A percentile compares a stretch with the other conserved stretches of the same genome.
Conservation (phyloP, 2,329 filamentous ascomycete genomes). For the Calonectria pauciramosa region DNA sequence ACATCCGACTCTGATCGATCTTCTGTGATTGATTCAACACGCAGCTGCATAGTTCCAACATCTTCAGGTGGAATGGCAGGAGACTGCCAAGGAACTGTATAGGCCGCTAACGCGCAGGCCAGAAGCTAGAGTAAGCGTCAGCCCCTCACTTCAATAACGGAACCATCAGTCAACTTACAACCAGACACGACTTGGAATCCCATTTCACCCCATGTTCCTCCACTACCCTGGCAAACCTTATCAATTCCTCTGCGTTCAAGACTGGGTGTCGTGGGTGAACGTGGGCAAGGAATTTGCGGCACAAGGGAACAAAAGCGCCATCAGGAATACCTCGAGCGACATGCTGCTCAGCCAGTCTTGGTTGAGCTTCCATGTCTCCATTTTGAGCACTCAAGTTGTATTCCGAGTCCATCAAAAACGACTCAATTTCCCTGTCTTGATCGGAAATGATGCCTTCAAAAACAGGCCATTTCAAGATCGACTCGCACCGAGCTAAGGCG, state of each 20-base stretch:
- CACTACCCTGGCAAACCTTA: slow-evolving; percentile 2
- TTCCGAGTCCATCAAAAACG: slow-evolving; percentile 27
- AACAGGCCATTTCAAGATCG: slow-evolving; percentile 25
- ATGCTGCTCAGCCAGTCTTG: not conserved
- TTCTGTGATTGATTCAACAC: slow-evolving; percentile 9
- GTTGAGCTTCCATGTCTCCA: not conserved
- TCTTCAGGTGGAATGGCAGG: not conserved
- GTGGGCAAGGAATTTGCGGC: slow-evolving; percentile 29
- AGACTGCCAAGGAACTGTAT: slow-evolving; percentile 15
- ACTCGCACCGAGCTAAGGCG: slow-evolving; percentile 23
- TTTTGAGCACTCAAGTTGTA: not conserved
- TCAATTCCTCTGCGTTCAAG: slow-evolving; percentile 23
- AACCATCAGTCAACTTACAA: not conserved
- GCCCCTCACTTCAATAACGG: not conserved
- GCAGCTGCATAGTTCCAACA: not conserved
- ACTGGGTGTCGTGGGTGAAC: slow-evolving; percentile 28
- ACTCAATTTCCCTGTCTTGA: slow-evolving; percentile 18
- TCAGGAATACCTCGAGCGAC: slow-evolving; percentile 18
- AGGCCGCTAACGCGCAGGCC: slow-evolving; percentile 27
- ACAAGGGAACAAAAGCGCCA: slow-evolving; percentile 25
- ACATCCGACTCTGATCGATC: slow-evolving; percentile 5
- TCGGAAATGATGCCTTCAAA: slow-evolving; percentile 20
- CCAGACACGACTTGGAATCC: slow-evolving; percentile 31
- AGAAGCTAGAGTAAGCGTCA: slow-evolving; percentile 14
- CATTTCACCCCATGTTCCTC: slow-evolving; percentile 28